Evolutionary conservation across 2,329 filamentous ascomycete species (phyloP).

Genomic region (Cordyceps tenuipes): DNA sequence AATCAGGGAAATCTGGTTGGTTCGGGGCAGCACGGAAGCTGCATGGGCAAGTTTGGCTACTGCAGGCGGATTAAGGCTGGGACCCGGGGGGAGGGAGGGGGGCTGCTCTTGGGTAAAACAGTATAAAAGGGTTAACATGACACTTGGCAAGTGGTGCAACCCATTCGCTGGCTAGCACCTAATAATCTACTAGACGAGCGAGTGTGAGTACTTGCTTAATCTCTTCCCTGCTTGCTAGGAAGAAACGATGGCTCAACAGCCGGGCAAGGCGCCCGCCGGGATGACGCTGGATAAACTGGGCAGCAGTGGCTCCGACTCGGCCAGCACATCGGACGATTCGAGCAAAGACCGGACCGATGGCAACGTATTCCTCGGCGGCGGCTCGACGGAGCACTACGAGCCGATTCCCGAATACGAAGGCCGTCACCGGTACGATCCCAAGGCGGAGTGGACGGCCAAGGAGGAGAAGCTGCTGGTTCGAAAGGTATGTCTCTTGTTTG

Average conservation of each 20-base stretch:
- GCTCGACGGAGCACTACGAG: slow-evolving; percentile 28
- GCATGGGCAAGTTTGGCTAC: background rate
- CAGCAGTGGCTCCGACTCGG: background rate
- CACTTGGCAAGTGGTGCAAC: background rate
- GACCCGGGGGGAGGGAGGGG: background rate
- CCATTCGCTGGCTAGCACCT: background rate
- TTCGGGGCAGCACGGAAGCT: background rate
- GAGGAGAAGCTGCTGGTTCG: slow-evolving; percentile 36
- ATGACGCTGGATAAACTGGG: background rate
- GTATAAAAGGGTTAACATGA: background rate
- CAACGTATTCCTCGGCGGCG: slow-evolving; percentile 4
- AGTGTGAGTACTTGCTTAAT: too few species aligned
- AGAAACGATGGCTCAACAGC: background rate
- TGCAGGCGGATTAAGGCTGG: background rate
- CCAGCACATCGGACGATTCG: background rate
- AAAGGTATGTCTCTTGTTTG: slow-evolving; percentile 8
- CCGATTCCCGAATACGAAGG: slow-evolving; percentile 51
- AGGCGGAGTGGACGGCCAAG: slow-evolving; percentile 44
- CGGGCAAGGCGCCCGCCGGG: background rate
- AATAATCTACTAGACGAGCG: background rate
- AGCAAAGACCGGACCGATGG: background rate
- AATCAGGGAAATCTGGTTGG: background rate
- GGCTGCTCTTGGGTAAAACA: background rate
- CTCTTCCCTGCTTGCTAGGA: background rate
- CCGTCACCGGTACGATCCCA: slow-evolving; percentile 49